These are phyloP conservation scores for Aspergillus udagawae DNA, from an alignment of 2,329 filamentous ascomycete genomes.

Conservation along the genomic window DNA sequence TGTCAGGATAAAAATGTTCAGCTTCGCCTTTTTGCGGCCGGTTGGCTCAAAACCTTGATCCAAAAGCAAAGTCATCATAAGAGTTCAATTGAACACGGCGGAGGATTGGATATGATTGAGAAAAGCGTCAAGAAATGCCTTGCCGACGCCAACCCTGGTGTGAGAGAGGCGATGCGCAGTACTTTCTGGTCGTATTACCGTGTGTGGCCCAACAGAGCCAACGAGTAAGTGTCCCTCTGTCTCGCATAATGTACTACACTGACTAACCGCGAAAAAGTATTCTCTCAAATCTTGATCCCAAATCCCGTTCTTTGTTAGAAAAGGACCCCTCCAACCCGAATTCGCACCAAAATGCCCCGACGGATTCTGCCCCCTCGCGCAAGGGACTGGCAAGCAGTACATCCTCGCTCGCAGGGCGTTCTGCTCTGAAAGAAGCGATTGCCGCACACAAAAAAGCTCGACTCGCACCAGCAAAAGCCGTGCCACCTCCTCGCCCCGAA, in stretches of 20 bases:
- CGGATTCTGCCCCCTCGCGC: slow-evolving; percentile 13
- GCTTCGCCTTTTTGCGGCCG: slow-evolving; percentile 70
- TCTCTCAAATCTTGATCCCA: slow-evolving; percentile 71
- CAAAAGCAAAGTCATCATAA: slow-evolving; percentile 73
- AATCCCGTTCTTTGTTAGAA: slow-evolving; percentile 73
- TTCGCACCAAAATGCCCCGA: slow-evolving; percentile 15
- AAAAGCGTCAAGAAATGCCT: slow-evolving; percentile 87
- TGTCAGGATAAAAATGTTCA: slow-evolving; percentile 92
- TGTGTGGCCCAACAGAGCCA: slow-evolving; percentile 74
- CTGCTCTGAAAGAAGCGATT: slow-evolving; percentile 75
- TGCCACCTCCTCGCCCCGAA: slow-evolving; percentile 51
- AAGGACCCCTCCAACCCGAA: slow-evolving; percentile 74
- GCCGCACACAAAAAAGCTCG: slow-evolving; percentile 69
- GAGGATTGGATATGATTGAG: slow-evolving; percentile 76
- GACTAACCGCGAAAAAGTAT: slow-evolving; percentile 52
- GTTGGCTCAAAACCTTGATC: slow-evolving; percentile 80
- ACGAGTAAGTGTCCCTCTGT: slow-evolving; percentile 54
- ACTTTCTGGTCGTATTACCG: slow-evolving; percentile 81
- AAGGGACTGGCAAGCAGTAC: slow-evolving; percentile 16
- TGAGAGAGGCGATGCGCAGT: slow-evolving; percentile 78
- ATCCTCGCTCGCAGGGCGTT: slow-evolving; percentile 27
- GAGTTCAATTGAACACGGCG: slow-evolving; percentile 75
- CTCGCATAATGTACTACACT: slow-evolving; percentile 9
- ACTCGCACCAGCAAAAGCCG: slow-evolving; percentile 32
- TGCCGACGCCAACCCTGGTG: slow-evolving; percentile 82